These are phyloP conservation scores for Penicillium malachiteum DNA, from an alignment of 495 filamentous ascomycete species.

Conservation along the genomic window DNA sequence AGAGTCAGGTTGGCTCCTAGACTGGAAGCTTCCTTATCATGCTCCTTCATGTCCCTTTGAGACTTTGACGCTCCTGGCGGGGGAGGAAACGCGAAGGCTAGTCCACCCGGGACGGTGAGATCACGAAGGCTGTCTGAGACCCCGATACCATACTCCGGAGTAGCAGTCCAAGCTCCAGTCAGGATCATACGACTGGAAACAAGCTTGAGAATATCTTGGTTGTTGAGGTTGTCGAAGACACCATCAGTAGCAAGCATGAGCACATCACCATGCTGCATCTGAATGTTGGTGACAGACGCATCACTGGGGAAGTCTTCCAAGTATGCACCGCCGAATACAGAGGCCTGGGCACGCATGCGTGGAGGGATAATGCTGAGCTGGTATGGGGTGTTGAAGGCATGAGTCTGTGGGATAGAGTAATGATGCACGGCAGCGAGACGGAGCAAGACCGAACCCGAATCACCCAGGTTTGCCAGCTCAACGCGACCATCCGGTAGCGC, in stretches of 20 bases:
- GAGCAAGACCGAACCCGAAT: constrained; percentile 91
- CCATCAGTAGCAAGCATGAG: constrained; percentile 91
- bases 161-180: constrained; percentile 70
- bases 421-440: constrained; percentile 79
- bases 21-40: neutral
- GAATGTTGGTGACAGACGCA: constrained; percentile 72
- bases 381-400: constrained; percentile 96
- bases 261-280: constrained; percentile 84
- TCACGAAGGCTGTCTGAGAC: constrained; percentile 54
- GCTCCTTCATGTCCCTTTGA: constrained; percentile 11
- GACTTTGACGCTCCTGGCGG: neutral
- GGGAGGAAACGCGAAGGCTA: constrained; percentile 25
- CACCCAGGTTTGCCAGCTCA: constrained; percentile 92
- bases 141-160: constrained; percentile 49
- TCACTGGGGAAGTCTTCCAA: constrained; percentile 80
- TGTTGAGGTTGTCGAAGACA: constrained; percentile 94
- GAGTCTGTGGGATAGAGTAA: constrained; percentile 82
- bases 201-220: constrained; percentile 79
- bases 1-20: constrained; percentile 42
- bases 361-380: constrained; percentile 88
- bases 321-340: constrained; percentile 76
- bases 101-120: constrained; percentile 49
- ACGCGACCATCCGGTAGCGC: constrained; percentile 66
- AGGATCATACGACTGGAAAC: constrained; percentile 72
- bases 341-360: constrained; percentile 69